Conservation (phyloP, 768 basidiomycete species). For the Boletus bicolor region DNA sequence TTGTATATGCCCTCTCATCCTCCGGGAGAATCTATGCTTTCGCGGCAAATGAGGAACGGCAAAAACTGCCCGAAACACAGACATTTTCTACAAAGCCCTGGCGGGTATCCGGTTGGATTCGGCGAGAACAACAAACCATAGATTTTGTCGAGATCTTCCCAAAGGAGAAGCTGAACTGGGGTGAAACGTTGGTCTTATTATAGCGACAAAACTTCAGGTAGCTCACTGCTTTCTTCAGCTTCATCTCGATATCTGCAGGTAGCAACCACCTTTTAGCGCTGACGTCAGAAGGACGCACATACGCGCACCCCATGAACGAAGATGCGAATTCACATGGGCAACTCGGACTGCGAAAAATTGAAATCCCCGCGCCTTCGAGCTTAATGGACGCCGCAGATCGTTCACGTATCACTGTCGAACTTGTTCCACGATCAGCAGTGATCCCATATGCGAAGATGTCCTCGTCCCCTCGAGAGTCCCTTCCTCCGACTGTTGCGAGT, state of each 20-base stretch:
- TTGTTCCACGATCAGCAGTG: conserved; percentile 52
- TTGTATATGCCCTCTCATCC: conserved; percentile 75
- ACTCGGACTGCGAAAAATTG: conserved; percentile 70
- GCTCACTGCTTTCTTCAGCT: conserved; percentile 40
- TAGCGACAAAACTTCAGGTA: background rate
- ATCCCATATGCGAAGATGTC: conserved; percentile 50
- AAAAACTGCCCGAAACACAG: conserved; percentile 39
- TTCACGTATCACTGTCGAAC: conserved; percentile 46
- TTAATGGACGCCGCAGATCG: conserved; percentile 12
- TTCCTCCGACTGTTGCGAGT: conserved; percentile 19
- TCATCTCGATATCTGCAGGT: conserved; percentile 72
- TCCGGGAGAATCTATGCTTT: conserved; percentile 75
- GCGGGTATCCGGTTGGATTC: conserved; percentile 62
- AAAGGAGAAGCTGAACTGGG: conserved; percentile 50
- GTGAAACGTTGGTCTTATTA: conserved; percentile 57
- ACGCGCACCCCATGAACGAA: conserved; percentile 71
- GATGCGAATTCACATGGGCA: conserved; percentile 80
- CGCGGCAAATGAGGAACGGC: conserved; percentile 47
- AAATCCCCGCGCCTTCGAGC: conserved; percentile 38
- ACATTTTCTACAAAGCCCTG: conserved; percentile 49
- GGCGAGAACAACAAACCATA: conserved; percentile 44
- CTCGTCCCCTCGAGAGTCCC: conserved; percentile 33
- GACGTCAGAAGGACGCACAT: conserved; percentile 71
- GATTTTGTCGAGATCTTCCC: conserved; percentile 64
- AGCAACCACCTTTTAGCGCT: conserved; percentile 67